Conservation (phyloP, 257 asterid genomes). For the Solanum tarijense region DNA sequence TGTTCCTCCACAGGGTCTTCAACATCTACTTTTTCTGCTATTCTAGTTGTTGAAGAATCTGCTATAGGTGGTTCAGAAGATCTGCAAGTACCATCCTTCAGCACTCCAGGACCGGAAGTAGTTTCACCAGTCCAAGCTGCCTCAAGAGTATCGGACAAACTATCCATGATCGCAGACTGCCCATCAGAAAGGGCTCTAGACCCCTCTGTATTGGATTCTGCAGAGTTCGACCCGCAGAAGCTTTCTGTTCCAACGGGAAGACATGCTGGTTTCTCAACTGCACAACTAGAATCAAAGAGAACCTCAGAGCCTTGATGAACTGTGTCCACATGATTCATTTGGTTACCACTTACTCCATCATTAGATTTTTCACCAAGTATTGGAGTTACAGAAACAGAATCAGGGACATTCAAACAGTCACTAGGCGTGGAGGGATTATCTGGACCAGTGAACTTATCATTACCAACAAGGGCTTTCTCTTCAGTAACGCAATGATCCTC, state of each 20-base stretch:
- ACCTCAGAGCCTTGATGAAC: slow-evolving; percentile 19
- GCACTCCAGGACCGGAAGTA: slow-evolving; percentile 17
- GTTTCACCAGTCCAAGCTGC: slow-evolving; percentile 92
- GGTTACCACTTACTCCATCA: slow-evolving; percentile 6
- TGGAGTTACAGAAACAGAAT: slow-evolving; percentile 19
- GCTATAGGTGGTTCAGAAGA: slow-evolving; percentile 27
- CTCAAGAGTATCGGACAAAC: slow-evolving; percentile 73
- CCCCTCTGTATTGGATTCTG: slow-evolving; percentile 23
- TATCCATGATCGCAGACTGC: slow-evolving; percentile 31
- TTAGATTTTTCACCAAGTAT: slow-evolving; percentile 21
- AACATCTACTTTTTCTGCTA: slow-evolving; percentile 32
- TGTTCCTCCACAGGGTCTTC: slow-evolving; percentile 42
- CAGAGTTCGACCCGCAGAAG: slow-evolving; percentile 24
- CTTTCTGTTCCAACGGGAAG: slow-evolving; percentile 21
- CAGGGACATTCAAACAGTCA: slow-evolving; percentile 10
- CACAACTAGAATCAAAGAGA: slow-evolving; percentile 9
- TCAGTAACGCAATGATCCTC: slow-evolving; percentile 16
- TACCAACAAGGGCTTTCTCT: slow-evolving; percentile 23
- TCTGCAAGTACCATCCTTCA: slow-evolving; percentile 23
- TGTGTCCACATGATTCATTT: slow-evolving; percentile 14
- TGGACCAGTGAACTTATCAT: slow-evolving; percentile 24
- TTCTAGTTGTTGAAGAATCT: slow-evolving; percentile 27
- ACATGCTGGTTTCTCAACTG: slow-evolving; percentile 14
- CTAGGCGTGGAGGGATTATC: slow-evolving; percentile 13
- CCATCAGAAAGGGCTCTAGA: slow-evolving; percentile 60